Evolutionary conservation across 1,284 basidiomycete species (phyloP), one percentile per base, ranked within the genome.

Genomic region (Cystobasidium slooffiae): DNA sequence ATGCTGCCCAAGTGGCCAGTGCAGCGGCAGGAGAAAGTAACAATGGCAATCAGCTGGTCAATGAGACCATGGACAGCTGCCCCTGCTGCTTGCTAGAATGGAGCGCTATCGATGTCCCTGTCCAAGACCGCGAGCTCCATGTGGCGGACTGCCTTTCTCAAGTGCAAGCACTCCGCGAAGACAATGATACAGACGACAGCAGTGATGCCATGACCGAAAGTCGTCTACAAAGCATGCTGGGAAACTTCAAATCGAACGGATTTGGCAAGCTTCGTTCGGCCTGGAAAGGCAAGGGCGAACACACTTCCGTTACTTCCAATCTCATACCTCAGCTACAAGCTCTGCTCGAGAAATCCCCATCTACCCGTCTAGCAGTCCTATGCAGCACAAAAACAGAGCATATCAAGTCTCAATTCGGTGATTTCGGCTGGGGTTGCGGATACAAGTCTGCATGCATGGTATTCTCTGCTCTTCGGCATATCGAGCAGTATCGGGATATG

Each of bases 391-490:
- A 31, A 6, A 61, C 68, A 31, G 53, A 72, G 31, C 79, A 78
- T 47, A 41, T 79, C 67, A 62, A 59, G 24, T 74, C 74, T 0
- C 47, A 74, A 7, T 46, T 78, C n/a, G 51, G 61, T 1, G 78
- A 79, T 18, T 75, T 59, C 41, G 77, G 75, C 0, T 79, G 74
- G 72, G 77, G 77, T 7, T 78, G 78, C 64, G 78, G 78, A 2
- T 81, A 80, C 74, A 75, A 78, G 44, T 80, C 79, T 66, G 58
- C 76, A 0, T 79, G 79, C 55, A 81, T 81, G 80, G 37, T 80
- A 22, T 76, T 77, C 58, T 78, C 79, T 22, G 64, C 78, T 6
- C 16, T 75, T 4, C 70, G 76, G 22, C 75, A 78, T 56, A 46
- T 79, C 5, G 61, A 65, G 14, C 70, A 72, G 10, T 78, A 76